Percentiles rank a stretch among this genome's conserved stretches.
Evolutionary conservation across 2,329 filamentous ascomycete genomes (phyloP).

Genomic region (Pseudocercospora fuligena): DNA sequence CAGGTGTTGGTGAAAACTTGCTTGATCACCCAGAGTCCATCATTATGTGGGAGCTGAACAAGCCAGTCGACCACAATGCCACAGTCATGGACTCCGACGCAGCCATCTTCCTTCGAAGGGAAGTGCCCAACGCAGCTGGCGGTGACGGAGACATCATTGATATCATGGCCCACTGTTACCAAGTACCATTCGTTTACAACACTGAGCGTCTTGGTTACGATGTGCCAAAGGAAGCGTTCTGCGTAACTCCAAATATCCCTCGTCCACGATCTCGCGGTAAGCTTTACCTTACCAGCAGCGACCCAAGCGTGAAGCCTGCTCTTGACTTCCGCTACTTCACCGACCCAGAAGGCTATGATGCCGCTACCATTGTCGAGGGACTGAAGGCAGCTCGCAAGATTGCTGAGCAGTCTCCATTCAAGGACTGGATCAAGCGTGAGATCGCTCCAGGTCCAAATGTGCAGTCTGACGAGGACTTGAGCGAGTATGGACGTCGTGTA

Average conservation of each 20-base stretch:
- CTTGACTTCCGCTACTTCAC: constrained; percentile 91
- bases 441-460: constrained; percentile 76
- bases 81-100: constrained; percentile 92
- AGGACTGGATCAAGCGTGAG: constrained; percentile 81
- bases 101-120: constrained; percentile 83
- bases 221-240: constrained; percentile 76
- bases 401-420: constrained; percentile 76
- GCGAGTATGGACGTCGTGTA: constrained; percentile 77
- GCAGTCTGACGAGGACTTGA: constrained; percentile 78
- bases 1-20: constrained; percentile 67
- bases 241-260: constrained; percentile 91
- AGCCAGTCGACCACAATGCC: constrained; percentile 75
- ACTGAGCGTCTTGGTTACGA: constrained; percentile 77
- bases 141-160: constrained; percentile 78
- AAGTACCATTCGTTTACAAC: constrained; percentile 90
- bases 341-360: constrained; percentile 82
- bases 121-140: constrained; percentile 70
- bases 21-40: constrained; percentile 69
- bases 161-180: constrained; percentile 97
- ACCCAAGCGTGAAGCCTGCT: constrained; percentile 77
- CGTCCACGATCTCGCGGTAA: constrained; percentile 78
- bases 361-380: constrained; percentile 77
- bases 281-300: constrained; percentile 75
- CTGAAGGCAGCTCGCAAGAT: constrained; percentile 78
- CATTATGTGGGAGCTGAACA: constrained; percentile 79